A percentile compares a stretch with the other conserved stretches of the same genome.
phyloP scores from a whole-genome alignment of 73 alveolate genomes.

The Paramecium pentaurelia region DNA sequence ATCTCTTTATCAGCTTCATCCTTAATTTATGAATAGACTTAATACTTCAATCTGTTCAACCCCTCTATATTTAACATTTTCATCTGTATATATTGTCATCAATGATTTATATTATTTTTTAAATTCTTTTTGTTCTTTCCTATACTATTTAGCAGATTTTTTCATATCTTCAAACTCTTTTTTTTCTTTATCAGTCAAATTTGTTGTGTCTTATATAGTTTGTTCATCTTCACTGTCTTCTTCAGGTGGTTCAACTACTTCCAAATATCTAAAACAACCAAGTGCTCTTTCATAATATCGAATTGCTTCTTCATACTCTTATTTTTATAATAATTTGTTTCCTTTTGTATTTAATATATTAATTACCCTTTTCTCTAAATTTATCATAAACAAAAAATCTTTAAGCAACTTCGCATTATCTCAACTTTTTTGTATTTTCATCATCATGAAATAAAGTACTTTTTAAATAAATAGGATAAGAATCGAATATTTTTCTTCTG shows the following conservation, averaged over 20 bases:
- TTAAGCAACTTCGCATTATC: constrained; percentile 54
- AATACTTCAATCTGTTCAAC: constrained; percentile 30
- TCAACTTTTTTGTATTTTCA: constrained; percentile 51
- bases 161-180: constrained; percentile 41
- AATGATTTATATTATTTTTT: constrained; percentile 53
- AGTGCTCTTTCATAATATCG: constrained; percentile 55
- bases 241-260: constrained; percentile 56
- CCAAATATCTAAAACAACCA: constrained; percentile 52
- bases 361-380: constrained; percentile 55
- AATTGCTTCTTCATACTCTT: constrained; percentile 56
- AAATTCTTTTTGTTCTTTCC: constrained; percentile 55
- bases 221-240: constrained; percentile 47
- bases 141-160: constrained; percentile 28
- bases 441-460: constrained; percentile 50
- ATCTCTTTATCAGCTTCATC: constrained; percentile 53
- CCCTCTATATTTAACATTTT: constrained; percentile 44
- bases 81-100: constrained; percentile 59
- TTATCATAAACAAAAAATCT: constrained; percentile 57
- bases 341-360: background rate
- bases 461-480: constrained; percentile 55
- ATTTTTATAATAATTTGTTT: constrained; percentile 22
- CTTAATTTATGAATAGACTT: background rate
- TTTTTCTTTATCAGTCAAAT: constrained; percentile 18
- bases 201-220: background rate
- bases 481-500: constrained; percentile 52